Evolutionary conservation across 768 basidiomycete genomes (phyloP), one percentile per base, ranked within the genome.

Genomic region (Cyathus striatus): DNA sequence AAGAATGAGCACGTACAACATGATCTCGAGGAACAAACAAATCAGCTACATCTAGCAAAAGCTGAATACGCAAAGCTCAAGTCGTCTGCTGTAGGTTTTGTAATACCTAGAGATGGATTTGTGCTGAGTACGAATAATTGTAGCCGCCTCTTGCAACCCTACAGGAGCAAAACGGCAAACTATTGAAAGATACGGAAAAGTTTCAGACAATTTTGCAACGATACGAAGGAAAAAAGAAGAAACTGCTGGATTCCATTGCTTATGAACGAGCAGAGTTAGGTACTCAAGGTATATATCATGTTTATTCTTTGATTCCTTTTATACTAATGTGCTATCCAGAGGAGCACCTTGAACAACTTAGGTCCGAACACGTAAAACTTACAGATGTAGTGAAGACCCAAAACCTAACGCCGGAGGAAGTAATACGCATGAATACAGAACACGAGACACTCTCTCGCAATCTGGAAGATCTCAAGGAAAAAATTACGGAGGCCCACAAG

Each of bases 371-470:
- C 49, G 69, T 70, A 20, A 75, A 72, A 42, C 70, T 93, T 20
- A 64, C 68, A 6, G 71, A 75, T 1, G 75, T 83, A 2, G 89
- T 98, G 22, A 83, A 83, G 54, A 78, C 69, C 23, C 96, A 99
- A 61, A 94, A 96, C 55, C 74, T 99, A 34, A 79, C 88, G 1
- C 86, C 88, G 0, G 90, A 94, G 60, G 94, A 99, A 62, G 91
- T 96, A 32, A 65, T 78, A 42, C 82, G 82, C 26, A 94, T 99
- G 90, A 93, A 86, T 53, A 81, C 81, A 4, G 93, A 97, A 50
- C 86, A 91, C 44, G 89, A 93, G 52, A 79, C 72, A 21, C 72
- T 95, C 25, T 69, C 78, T 3, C 76, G 81, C 40, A 86, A 76
- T 51, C 64, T 92, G 42, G 82, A 86, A 49, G 87, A 89, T 47